Evolutionary conservation across 352 stramenopile species (phyloP).

Genomic region (Hyaloperonospora brassicae): DNA sequence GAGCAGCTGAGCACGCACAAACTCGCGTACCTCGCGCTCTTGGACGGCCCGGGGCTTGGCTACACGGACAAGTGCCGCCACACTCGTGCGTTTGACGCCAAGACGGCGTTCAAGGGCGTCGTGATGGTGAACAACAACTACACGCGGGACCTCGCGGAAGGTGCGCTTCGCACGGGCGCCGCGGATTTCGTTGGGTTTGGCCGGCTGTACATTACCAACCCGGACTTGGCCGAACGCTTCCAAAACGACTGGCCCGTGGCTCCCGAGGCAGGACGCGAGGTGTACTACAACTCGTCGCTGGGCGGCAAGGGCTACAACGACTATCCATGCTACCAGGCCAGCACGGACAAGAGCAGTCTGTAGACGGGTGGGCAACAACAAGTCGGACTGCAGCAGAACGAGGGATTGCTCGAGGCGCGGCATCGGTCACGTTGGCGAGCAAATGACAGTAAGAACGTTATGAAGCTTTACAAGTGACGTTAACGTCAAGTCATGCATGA

Average conservation of each 20-base stretch:
- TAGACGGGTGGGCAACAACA: constrained; percentile 3
- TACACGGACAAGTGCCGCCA: constrained; percentile 20
- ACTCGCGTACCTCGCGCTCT: constrained; percentile 28
- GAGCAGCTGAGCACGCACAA: constrained; percentile 24
- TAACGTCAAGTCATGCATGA: too few species aligned
- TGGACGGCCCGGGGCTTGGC: constrained; percentile 13
- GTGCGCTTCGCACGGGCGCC: constrained; percentile 22
- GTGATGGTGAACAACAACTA: constrained; percentile 32
- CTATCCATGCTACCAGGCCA: constrained; percentile 7
- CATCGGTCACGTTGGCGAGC: too few species aligned
- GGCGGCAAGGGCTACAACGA: constrained; percentile 14
- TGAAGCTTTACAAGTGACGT: too few species aligned
- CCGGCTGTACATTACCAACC: constrained; percentile 48
- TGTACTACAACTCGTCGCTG: constrained; percentile 11
- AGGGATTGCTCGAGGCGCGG: background rate
- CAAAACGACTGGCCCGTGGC: constrained; percentile 13
- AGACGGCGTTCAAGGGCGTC: constrained; percentile 28
- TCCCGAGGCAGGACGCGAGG: constrained; percentile 5
- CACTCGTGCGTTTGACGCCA: constrained; percentile 23
- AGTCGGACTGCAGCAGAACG: background rate
- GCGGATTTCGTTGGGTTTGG: constrained; percentile 40
- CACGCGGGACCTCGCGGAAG: constrained; percentile 25
- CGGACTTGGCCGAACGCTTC: constrained; percentile 32
- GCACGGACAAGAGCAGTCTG: constrained; percentile 7
- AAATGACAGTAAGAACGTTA: background rate